These are phyloP conservation scores for Cicer chorassanicum DNA, from an alignment of 306 rosid genomes.

Conservation along the genomic window DNA sequence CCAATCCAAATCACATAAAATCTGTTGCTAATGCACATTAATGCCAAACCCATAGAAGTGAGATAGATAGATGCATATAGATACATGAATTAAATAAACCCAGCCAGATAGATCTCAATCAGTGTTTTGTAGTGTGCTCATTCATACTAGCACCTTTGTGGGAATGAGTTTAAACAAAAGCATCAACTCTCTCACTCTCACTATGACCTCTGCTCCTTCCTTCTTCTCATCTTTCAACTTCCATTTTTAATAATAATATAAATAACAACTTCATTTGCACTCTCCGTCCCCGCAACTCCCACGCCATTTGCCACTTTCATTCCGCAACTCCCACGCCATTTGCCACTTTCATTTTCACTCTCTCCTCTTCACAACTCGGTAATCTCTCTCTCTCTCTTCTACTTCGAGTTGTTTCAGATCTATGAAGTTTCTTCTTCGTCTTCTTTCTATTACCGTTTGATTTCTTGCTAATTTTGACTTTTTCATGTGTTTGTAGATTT, in stretches of 20 bases:
- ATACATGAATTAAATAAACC: background rate
- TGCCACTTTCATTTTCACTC: background rate
- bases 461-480: background rate
- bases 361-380: conserved; percentile 32
- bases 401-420: conserved; percentile 44
- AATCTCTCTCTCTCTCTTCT: conserved; percentile 18
- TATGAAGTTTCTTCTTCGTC: background rate
- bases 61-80: no score
- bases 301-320: conserved; percentile 1
- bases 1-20: no score
- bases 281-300: conserved; percentile 15
- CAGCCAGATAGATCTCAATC: background rate
- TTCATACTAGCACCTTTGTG: background rate
- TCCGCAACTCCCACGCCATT: no score
- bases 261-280: conserved; percentile 27
- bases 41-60: no score
- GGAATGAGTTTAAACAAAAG: no score
- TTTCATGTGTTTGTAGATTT: conserved; percentile 17
- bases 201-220: background rate
- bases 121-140: background rate
- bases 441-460: background rate
- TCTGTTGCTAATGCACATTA: no score
- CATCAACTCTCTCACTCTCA: conserved; percentile 19
- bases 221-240: conserved; percentile 14
- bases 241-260: background rate